phyloP scores from a whole-genome alignment of 2,329 filamentous ascomycete species.

The Calonectria leucothoes region DNA sequence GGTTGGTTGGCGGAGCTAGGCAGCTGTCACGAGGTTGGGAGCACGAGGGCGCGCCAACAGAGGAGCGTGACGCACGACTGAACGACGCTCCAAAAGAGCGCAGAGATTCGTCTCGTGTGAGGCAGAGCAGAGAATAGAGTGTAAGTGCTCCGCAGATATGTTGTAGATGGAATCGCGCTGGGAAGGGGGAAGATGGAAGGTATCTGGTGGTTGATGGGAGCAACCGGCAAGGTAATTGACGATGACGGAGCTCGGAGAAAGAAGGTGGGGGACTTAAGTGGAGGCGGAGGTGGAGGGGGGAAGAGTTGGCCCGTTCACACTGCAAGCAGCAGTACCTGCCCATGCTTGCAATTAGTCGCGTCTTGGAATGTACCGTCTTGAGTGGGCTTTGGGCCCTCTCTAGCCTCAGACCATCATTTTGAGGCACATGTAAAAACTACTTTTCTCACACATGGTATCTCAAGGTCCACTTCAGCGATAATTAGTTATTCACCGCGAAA shows the following conservation, averaged over 20 bases:
- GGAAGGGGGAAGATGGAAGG: neutral
- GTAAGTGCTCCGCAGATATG: neutral
- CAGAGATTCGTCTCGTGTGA: too few relatives aligned
- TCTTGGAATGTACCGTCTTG: constrained; percentile 6
- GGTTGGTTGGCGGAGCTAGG: constrained; percentile 29
- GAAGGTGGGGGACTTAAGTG: constrained; percentile 30
- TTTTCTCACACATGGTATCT: constrained; percentile 13
- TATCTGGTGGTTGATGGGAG: neutral
- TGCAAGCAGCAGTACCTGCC: constrained; percentile 12
- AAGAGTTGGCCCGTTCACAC: neutral
- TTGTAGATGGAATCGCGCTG: neutral
- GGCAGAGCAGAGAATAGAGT: neutral
- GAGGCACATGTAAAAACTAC: constrained; percentile 14
- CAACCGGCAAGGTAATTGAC: constrained; percentile 5
- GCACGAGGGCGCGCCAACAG: constrained; percentile 14
- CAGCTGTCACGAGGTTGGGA: constrained; percentile 38
- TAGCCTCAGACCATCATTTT: constrained; percentile 14
- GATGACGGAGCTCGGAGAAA: constrained; percentile 27
- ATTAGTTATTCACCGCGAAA: neutral
- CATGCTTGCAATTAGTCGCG: neutral
- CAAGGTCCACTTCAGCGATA: neutral
- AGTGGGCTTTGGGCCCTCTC: constrained; percentile 16
- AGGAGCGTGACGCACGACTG: neutral
- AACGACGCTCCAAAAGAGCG: neutral
- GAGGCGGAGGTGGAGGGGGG: constrained; percentile 21